Percentiles rank a stretch among this genome's conserved stretches.
Conservation (phyloP, 257 asterid species). For the Mitragyna speciosa region DNA sequence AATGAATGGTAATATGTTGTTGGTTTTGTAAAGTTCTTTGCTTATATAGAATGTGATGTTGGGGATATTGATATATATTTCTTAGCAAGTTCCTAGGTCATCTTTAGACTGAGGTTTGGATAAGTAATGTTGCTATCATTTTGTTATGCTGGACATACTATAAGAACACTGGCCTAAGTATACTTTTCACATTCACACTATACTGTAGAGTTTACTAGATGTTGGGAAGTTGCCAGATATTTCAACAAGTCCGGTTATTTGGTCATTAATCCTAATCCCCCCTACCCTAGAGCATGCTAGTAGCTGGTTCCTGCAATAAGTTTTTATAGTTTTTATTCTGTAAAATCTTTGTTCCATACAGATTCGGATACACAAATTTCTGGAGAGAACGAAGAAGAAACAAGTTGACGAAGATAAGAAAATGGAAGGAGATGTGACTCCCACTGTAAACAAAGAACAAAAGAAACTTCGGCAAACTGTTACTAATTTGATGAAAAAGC, state of each 20-base stretch:
- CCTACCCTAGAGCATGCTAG: background rate
- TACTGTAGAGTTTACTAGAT: background rate
- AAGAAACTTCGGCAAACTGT: constrained; percentile 71
- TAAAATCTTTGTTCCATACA: constrained; percentile 31
- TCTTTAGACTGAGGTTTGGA: background rate
- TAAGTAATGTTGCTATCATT: background rate
- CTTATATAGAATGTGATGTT: background rate
- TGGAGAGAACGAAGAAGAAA: constrained; percentile 72
- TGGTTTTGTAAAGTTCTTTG: background rate
- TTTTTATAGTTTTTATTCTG: background rate
- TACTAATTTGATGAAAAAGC: constrained; percentile 66
- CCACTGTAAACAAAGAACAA: constrained; percentile 38
- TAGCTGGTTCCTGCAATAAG: background rate
- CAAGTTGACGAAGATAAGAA: constrained; percentile 34
- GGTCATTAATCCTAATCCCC: background rate
- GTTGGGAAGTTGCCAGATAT: background rate
- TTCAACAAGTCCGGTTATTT: background rate
- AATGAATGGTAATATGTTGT: background rate
- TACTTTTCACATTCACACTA: background rate
- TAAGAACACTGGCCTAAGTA: background rate
- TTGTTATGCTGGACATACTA: background rate
- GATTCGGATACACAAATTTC: constrained; percentile 79
- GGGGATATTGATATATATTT: background rate
- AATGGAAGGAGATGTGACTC: constrained; percentile 44
- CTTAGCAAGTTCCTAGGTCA: background rate